Evolutionary conservation across 225 moss, liverwort and hornwort genomes (phyloP), one percentile per base, ranked within the genome.

Genomic region (Rhytidiadelphus loreus): DNA sequence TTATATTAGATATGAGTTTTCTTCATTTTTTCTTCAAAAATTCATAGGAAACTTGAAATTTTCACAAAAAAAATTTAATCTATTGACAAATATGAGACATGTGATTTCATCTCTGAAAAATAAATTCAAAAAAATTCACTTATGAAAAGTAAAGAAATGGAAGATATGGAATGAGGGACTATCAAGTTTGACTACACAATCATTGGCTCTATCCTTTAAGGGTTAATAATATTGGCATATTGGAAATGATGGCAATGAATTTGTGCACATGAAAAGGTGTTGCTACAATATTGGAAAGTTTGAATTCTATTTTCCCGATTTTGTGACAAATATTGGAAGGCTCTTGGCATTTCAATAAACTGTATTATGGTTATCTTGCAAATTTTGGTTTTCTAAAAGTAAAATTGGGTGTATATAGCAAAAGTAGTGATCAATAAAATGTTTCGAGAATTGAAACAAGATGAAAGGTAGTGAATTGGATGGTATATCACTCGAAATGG

Each of bases 271-370:
- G 19, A 50, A 3, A 74, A 0, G 30, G 2, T 7, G 12, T 50
- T 50, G 50, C 32, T 48, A 48, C 4, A 48, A 9, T 72, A 32
- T 0, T 30, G 0, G 5, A 33, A 75, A 30, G 13, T 21, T 50
- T 52, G 8, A 12, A 75, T 22, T 75, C 0, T 12, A 0, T 32
- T 32, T 32, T 50, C 32, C 0, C 1, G 2, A 50, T 3, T 32
- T 33, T 50, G 2, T 16, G 1, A 13, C 0, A 3, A 2, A 70
- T 41, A 26, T 48, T 1, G 0, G 8, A 75, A 52, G 52, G 8
- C 11, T 50, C 3, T 20, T 33, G 13, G 28, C 22, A 33, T 33
- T 33, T 75, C 8, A 33, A 0, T 33, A 33, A 32, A 75, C 5
- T 33, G 8, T 13, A 0, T 13, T 52, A 52, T 32, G 0, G 3